phyloP scores from a whole-genome alignment of 2,329 filamentous ascomycete species.

The Trichothecium sympodiale region DNA sequence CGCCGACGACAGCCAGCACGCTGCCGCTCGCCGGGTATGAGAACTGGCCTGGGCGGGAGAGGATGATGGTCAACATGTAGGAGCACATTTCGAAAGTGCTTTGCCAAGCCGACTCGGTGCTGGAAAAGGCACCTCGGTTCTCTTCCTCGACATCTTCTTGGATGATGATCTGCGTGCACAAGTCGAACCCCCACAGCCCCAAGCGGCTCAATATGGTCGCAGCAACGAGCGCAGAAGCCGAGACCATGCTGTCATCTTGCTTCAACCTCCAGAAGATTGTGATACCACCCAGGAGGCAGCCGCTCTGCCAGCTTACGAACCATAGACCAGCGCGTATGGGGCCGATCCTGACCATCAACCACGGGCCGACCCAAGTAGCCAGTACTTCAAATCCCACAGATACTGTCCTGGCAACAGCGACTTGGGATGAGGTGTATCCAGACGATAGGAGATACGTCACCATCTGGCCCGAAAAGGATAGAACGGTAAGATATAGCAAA shows the following conservation, averaged over 20 bases:
- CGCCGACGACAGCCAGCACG: not conserved
- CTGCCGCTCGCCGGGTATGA: conserved; percentile 1
- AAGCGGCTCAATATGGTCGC: conserved; percentile 45
- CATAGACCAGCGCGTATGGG: conserved; percentile 57
- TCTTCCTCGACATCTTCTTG: conserved; percentile 48
- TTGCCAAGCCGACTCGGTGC: conserved; percentile 56
- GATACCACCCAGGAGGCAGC: conserved; percentile 35
- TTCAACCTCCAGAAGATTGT: conserved; percentile 26
- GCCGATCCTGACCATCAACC: conserved; percentile 42
- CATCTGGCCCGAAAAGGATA: conserved; percentile 51
- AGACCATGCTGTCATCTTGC: conserved; percentile 15
- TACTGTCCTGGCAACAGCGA: conserved; percentile 41
- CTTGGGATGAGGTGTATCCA: conserved; percentile 37
- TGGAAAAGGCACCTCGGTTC: conserved; percentile 57
- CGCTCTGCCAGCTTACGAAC: conserved; percentile 58
- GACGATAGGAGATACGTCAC: conserved; percentile 48
- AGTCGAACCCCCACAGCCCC: conserved; percentile 51
- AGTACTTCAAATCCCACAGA: conserved; percentile 45
- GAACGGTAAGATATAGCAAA: conserved; percentile 50
- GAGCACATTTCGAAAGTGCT: conserved; percentile 60
- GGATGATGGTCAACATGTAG: conserved; percentile 54
- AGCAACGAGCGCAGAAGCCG: conserved; percentile 35
- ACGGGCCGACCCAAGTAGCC: conserved; percentile 50
- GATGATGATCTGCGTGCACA: conserved; percentile 48
- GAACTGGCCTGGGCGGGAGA: conserved; percentile 52